These are phyloP conservation scores for button mushroom (Agaricus bisporus) DNA, from an alignment of 768 basidiomycete genomes.

Conservation along the genomic window DNA sequence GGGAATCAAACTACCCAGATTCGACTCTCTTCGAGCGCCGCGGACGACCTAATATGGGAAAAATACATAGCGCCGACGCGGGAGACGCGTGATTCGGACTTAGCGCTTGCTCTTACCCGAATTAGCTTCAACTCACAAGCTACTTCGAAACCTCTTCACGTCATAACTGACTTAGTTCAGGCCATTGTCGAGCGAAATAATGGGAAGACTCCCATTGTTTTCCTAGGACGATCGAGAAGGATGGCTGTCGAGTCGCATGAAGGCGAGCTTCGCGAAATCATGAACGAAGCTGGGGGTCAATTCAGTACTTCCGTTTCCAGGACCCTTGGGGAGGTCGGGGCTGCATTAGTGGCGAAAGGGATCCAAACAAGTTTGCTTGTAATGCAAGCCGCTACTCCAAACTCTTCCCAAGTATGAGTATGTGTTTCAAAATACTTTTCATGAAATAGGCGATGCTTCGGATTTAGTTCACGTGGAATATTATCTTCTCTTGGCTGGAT, in stretches of 20 bases:
- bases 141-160: constrained; percentile 50
- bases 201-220: constrained; percentile 50
- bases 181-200: constrained; percentile 20
- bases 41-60: constrained; percentile 76
- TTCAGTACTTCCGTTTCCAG: constrained; percentile 56
- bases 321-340: constrained; percentile 73
- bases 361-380: constrained; percentile 47
- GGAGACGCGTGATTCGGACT: not conserved
- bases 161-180: constrained; percentile 40
- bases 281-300: constrained; percentile 30
- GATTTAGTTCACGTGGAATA: no score
- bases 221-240: constrained; percentile 70
- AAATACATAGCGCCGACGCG: constrained; percentile 36
- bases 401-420: not conserved
- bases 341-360: constrained; percentile 55
- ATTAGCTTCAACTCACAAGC: constrained; percentile 52
- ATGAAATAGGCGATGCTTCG: not conserved
- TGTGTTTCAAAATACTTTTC: not conserved
- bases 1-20: constrained; percentile 57
- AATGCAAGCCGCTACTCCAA: constrained; percentile 37
- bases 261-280: constrained; percentile 50
- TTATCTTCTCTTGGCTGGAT: no score
- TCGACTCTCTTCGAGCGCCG: constrained; percentile 70
- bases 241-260: constrained; percentile 55
- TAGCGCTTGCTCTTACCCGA: constrained; percentile 43